These are phyloP conservation scores for Dicorynia guianensis DNA, from an alignment of 306 rosid genomes.

Conservation along the genomic window DNA sequence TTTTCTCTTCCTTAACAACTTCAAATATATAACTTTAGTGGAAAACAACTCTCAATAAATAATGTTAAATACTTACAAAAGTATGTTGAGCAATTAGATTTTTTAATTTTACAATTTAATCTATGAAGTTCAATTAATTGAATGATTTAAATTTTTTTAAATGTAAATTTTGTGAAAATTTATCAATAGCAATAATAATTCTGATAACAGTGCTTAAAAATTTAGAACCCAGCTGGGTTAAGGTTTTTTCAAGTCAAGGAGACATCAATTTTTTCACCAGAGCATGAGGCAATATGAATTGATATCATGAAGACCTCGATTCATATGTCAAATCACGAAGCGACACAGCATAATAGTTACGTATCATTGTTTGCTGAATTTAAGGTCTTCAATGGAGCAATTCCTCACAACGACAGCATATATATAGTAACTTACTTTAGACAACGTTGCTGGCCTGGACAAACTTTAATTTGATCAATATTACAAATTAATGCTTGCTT, in stretches of 20 bases:
- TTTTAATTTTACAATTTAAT: too few species aligned
- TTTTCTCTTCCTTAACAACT: background rate
- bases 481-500: conserved; percentile 30
- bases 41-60: too few species aligned
- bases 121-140: too few species aligned
- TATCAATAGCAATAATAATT: too few species aligned
- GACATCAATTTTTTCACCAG: background rate
- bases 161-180: too few species aligned
- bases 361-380: background rate
- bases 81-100: too few species aligned
- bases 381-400: background rate
- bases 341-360: background rate
- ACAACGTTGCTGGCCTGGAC: conserved; percentile 35
- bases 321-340: background rate
- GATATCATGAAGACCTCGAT: background rate
- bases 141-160: too few species aligned
- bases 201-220: too few species aligned
- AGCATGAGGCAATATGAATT: too few species aligned
- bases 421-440: background rate
- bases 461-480: conserved; percentile 16
- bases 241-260: conserved; percentile 7
- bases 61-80: too few species aligned
- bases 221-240: background rate
- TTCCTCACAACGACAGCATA: conserved; percentile 6
- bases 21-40: background rate